These are phyloP conservation scores for Salvia miltiorrhiza DNA, from an alignment of 257 asterid genomes.

Conservation along the genomic window DNA sequence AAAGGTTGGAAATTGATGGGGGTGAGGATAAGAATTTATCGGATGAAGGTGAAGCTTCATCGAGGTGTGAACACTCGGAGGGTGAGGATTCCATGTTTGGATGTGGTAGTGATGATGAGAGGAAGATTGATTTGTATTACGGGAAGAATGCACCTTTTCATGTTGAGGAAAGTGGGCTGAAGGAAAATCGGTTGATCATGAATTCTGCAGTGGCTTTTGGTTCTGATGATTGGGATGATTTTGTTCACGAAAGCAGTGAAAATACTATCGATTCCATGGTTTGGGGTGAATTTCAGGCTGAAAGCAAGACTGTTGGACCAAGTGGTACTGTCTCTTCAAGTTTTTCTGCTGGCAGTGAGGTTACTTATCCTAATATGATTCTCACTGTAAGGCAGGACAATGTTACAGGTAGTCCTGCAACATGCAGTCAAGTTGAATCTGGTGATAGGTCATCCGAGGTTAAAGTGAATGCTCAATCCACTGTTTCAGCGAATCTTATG, in stretches of 20 bases:
- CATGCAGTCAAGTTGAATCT: conserved; percentile 22
- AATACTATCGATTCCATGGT: conserved; percentile 25
- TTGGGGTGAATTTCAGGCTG: conserved; percentile 34
- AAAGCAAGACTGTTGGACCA: conserved; percentile 16
- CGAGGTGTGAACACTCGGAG: conserved; percentile 63
- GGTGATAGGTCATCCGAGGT: conserved; percentile 22
- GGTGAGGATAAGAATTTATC: conserved; percentile 35
- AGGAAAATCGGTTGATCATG: conserved; percentile 50
- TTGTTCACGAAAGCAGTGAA: conserved; percentile 48
- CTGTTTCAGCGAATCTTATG: conserved; percentile 16
- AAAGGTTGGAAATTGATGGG: conserved; percentile 27
- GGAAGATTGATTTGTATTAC: conserved; percentile 30
- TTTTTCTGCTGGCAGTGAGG: conserved; percentile 23
- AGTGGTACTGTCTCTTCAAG: conserved; percentile 27
- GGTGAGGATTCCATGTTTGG: conserved; percentile 89
- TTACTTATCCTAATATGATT: conserved; percentile 11
- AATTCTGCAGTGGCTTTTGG: conserved; percentile 78
- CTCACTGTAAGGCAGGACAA: conserved; percentile 22
- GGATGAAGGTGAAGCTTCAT: conserved; percentile 48
- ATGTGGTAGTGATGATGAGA: conserved; percentile 56
- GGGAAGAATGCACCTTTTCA: conserved; percentile 20
- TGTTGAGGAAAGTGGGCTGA: conserved; percentile 29
- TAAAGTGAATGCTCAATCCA: conserved; percentile 13
- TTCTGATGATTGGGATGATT: conserved; percentile 79
- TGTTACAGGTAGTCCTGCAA: conserved; percentile 16